phyloP scores from a whole-genome alignment of 73 alveolate species.

The Paramecium bursaria region DNA sequence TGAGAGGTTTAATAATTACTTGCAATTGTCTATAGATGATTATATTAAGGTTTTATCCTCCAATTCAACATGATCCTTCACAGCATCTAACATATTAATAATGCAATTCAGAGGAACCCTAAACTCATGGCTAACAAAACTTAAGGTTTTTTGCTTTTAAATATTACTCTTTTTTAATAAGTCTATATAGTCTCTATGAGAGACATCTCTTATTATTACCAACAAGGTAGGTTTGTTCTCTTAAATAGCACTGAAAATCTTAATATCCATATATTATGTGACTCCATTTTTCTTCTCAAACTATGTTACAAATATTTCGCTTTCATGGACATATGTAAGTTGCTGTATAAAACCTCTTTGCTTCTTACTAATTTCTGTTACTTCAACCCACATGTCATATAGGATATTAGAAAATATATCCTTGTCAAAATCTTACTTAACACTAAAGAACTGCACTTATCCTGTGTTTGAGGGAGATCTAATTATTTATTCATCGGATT shows the following conservation, averaged over 20 bases:
- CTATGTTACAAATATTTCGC: slow-evolving; percentile 1
- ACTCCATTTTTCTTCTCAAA: not conserved
- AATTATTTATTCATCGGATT: no score
- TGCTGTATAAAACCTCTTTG: no score
- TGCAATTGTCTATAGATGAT: slow-evolving; percentile 63
- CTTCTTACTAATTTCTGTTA: no score
- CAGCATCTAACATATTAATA: slow-evolving; percentile 47
- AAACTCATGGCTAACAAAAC: slow-evolving; percentile 72
- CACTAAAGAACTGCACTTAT: no score
- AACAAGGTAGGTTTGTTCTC: not conserved
- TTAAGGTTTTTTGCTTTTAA: slow-evolving; percentile 60
- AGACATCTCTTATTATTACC: slow-evolving; percentile 58
- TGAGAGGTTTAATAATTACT: slow-evolving; percentile 55
- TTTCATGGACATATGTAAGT: slow-evolving; percentile 47
- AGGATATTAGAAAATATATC: no score
- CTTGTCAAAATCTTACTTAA: no score
- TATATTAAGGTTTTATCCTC: not conserved
- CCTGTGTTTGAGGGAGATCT: no score
- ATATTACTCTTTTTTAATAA: slow-evolving; percentile 44
- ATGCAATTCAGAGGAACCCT: slow-evolving; percentile 71
- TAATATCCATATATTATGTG: slow-evolving; percentile 29
- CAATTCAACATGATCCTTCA: slow-evolving; percentile 7
- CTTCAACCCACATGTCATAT: no score
- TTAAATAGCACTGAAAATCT: slow-evolving; percentile 39
- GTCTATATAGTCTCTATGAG: slow-evolving; percentile 62